Evolutionary conservation across 768 basidiomycete species (phyloP).

Genomic region (Coprinopsis sp.): DNA sequence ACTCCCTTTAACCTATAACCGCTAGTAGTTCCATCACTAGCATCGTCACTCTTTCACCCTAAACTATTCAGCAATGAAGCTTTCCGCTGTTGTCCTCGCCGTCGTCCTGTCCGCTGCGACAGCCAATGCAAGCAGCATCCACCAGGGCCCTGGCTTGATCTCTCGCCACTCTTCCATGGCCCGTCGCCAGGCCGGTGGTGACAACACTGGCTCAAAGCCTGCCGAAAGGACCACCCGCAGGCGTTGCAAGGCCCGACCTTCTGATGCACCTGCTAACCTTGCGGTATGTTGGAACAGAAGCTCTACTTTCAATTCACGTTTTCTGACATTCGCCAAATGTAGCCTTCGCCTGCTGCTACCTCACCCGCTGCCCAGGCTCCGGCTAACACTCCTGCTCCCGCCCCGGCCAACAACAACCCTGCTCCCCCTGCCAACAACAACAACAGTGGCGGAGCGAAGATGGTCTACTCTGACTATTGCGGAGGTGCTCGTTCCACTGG

Average conservation of each 20-base stretch:
- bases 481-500: conserved; percentile 49
- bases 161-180: conserved; percentile 34
- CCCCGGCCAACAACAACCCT: background rate
- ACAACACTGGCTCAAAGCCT: background rate
- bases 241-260: background rate
- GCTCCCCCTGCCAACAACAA: background rate
- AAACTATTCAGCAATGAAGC: conserved; percentile 36
- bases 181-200: conserved; percentile 21
- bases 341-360: background rate
- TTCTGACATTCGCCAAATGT: no score
- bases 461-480: conserved; percentile 39
- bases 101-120: conserved; percentile 32
- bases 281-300: background rate
- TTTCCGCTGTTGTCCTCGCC: conserved; percentile 32
- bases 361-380: background rate
- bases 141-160: conserved; percentile 19
- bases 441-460: conserved; percentile 10
- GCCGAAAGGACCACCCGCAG: conserved; percentile 13
- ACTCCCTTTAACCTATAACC: background rate
- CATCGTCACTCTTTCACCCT: conserved; percentile 14
- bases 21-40: background rate
- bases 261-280: background rate
- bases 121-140: conserved; percentile 29
- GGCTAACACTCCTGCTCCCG: no score
- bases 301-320: no score